phyloP scores from a whole-genome alignment of 495 filamentous ascomycete species.

The Friedmanniomyces simplex region DNA sequence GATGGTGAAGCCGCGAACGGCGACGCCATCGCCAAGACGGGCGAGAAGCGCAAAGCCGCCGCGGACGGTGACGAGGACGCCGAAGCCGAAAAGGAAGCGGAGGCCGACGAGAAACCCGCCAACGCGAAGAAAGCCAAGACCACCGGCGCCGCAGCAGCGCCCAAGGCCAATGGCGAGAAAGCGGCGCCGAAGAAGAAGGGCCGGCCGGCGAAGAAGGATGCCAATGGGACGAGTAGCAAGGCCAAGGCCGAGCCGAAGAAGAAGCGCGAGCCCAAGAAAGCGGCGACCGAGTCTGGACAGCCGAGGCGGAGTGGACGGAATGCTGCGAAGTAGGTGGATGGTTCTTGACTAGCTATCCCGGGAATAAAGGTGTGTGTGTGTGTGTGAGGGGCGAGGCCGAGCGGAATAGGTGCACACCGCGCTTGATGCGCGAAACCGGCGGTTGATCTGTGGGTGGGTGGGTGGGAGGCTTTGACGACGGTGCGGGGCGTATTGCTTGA shows the following conservation, averaged over 20 bases:
- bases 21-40: slow-evolving; percentile 29
- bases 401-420: background rate
- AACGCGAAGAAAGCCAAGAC: slow-evolving; percentile 31
- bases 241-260: slow-evolving; percentile 27
- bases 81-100: slow-evolving; percentile 15
- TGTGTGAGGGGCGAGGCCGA: background rate
- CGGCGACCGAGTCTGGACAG: slow-evolving; percentile 31
- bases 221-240: slow-evolving; percentile 6
- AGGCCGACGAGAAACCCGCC: slow-evolving; percentile 16
- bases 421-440: background rate
- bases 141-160: slow-evolving; percentile 27
- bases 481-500: background rate
- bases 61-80: slow-evolving; percentile 25
- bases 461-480: background rate
- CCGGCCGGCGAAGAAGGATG: slow-evolving; percentile 36
- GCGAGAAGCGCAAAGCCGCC: slow-evolving; percentile 32
- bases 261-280: slow-evolving; percentile 31
- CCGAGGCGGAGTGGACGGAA: slow-evolving; percentile 29
- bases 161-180: slow-evolving; percentile 20
- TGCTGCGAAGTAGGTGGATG: slow-evolving; percentile 20
- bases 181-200: slow-evolving; percentile 33
- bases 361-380: too few species aligned
- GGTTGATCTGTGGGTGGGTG: background rate
- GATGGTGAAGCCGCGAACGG: slow-evolving; percentile 27
- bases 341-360: too few species aligned